Percentiles rank a stretch among this genome's conserved stretches.
Conservation (phyloP, 352 stramenopile species). For the Elongisporangium anandrum region DNA sequence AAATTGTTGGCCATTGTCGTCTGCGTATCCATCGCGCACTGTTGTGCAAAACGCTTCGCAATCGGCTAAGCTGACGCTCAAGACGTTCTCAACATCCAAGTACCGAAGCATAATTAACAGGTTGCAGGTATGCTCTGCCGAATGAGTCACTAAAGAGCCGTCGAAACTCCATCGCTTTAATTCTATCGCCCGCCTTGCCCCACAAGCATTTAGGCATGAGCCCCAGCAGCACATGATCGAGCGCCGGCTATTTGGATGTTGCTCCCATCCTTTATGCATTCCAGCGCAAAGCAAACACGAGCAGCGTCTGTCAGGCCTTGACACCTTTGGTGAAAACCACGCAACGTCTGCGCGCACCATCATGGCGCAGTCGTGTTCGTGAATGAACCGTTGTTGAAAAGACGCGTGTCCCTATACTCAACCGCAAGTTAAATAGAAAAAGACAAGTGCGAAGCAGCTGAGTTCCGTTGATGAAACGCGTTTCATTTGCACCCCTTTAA, state of each 20-base stretch:
- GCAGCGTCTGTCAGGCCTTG: not conserved
- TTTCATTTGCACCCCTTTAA: not conserved
- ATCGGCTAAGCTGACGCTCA: slow-evolving; percentile 5
- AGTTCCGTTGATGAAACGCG: not conserved
- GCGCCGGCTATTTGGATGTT: not conserved
- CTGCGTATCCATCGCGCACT: slow-evolving; percentile 10
- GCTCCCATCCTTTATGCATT: not conserved
- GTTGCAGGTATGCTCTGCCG: slow-evolving; percentile 7
- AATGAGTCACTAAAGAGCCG: not conserved
- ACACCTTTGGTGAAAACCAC: not conserved
- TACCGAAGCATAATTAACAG: slow-evolving; percentile 13
- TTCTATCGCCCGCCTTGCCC: not conserved
- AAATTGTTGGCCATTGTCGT: slow-evolving; percentile 3
- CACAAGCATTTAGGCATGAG: not conserved
- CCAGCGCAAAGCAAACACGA: not conserved
- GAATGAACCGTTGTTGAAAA: not conserved
- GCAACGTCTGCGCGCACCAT: not conserved
- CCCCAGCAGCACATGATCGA: not conserved
- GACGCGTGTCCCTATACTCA: not conserved
- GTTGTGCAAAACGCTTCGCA: slow-evolving; percentile 5
- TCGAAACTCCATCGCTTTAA: slow-evolving; percentile 17
- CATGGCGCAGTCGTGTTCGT: not conserved
- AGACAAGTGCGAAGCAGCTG: not conserved
- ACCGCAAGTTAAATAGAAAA: not conserved
- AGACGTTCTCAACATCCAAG: slow-evolving; percentile 1